These are phyloP conservation scores for Clitoria ternatea DNA, from an alignment of 306 rosid species.

Conservation along the genomic window DNA sequence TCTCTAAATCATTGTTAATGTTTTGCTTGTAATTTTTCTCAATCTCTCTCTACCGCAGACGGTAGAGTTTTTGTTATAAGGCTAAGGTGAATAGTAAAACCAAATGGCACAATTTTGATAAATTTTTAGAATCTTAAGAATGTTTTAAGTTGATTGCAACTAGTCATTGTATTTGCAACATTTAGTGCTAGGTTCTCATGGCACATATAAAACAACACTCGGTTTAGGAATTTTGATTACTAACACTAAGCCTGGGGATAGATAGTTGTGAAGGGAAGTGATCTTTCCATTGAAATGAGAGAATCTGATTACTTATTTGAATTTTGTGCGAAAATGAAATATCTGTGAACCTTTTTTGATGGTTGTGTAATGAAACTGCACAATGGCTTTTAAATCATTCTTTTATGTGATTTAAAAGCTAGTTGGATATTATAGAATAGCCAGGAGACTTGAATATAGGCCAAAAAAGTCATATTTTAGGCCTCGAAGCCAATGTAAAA, in stretches of 20 bases:
- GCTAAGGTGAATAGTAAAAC: background rate
- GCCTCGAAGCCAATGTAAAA: too few species aligned
- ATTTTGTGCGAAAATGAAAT: background rate
- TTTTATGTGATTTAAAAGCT: background rate
- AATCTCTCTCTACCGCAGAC: background rate
- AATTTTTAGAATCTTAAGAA: background rate
- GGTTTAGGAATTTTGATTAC: background rate
- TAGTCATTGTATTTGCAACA: background rate
- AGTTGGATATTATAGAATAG: too few species aligned
- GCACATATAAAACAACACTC: background rate
- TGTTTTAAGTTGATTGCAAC: background rate
- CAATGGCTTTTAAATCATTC: background rate
- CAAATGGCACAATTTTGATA: background rate
- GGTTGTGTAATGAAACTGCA: background rate
- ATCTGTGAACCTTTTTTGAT: background rate
- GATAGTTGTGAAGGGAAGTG: background rate
- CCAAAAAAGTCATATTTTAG: too few species aligned
- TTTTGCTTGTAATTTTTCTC: background rate
- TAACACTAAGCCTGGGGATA: background rate
- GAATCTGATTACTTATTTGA: conserved; percentile 1
- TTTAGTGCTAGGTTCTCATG: background rate
- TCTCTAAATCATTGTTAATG: background rate
- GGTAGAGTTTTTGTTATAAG: background rate
- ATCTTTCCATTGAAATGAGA: background rate
- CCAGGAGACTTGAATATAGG: too few species aligned